Conservation (phyloP, 148 eudicot genomes). For the Bassia scoparia region DNA sequence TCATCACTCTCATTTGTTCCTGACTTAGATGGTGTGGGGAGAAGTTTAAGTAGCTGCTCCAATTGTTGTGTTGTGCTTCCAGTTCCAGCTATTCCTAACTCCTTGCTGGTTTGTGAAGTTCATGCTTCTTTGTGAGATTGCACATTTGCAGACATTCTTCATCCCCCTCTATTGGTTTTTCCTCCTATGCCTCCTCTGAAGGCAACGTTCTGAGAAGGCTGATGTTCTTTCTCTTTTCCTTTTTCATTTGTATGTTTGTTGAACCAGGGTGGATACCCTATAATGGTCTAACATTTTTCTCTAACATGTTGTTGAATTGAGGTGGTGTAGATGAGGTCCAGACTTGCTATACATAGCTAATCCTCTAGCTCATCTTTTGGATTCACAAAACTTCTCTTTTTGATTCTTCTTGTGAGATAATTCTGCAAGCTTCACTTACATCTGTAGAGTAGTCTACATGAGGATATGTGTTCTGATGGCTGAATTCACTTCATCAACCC, state of each 20-base stretch:
- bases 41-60: neutral
- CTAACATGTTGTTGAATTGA: neutral
- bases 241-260: neutral
- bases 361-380: neutral
- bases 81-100: neutral
- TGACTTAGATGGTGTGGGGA: neutral
- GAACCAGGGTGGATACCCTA: neutral
- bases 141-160: neutral
- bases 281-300: too few relatives aligned
- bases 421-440: neutral
- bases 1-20: neutral
- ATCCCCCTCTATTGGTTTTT: too few relatives aligned
- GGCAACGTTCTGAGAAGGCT: too few relatives aligned
- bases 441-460: neutral
- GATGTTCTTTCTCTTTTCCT: neutral
- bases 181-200: neutral
- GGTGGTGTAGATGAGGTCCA: too few relatives aligned
- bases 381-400: neutral
- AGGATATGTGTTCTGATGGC: neutral
- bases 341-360: neutral
- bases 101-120: neutral
- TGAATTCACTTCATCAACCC: neutral
- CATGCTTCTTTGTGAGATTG: neutral
- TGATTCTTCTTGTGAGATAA: neutral
- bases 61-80: neutral